These are phyloP conservation scores for Selaginella moellendorffii DNA, from an alignment of 75 land plant genomes.

Conservation along the genomic window DNA sequence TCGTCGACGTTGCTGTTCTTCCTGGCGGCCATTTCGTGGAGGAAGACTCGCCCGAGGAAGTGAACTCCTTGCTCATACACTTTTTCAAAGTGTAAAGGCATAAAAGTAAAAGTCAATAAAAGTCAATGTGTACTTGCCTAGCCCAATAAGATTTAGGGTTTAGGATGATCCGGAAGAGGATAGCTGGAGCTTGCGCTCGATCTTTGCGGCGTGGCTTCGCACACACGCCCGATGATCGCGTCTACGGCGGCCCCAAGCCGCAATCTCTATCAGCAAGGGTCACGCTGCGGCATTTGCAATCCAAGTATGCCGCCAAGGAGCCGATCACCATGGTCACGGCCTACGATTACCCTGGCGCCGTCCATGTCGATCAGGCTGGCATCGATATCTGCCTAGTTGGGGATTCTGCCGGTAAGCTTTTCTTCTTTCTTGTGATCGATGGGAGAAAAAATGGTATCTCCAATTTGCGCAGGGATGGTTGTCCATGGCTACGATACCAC, in stretches of 20 bases:
- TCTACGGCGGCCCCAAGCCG: constrained; percentile 81
- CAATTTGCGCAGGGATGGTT: constrained; percentile 44
- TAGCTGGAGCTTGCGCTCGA: too few relatives aligned
- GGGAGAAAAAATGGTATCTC: not conserved
- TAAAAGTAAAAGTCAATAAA: too few relatives aligned
- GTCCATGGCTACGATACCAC: constrained; percentile 97
- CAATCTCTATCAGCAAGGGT: constrained; percentile 44
- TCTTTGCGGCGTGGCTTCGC: too few relatives aligned
- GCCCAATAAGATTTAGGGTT: too few relatives aligned
- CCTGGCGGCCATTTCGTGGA: constrained; percentile 46
- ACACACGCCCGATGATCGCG: constrained; percentile 57
- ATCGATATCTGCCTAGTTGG: constrained; percentile 88
- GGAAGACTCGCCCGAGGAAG: constrained; percentile 42
- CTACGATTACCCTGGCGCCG: constrained; percentile 91
- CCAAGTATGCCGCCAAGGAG: constrained; percentile 38
- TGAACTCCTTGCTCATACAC: not conserved
- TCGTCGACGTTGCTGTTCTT: constrained; percentile 18
- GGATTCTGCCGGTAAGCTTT: constrained; percentile 50
- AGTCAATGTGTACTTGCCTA: too few relatives aligned
- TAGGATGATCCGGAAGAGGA: too few relatives aligned
- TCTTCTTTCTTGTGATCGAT: too few relatives aligned
- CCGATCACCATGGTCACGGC: constrained; percentile 78
- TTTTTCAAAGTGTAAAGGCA: too few relatives aligned
- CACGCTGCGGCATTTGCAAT: constrained; percentile 44
- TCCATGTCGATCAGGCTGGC: constrained; percentile 76